Evolutionary conservation across 768 basidiomycete species (phyloP), one percentile per base, ranked within the genome.

Genomic region (Pholiota microspora): DNA sequence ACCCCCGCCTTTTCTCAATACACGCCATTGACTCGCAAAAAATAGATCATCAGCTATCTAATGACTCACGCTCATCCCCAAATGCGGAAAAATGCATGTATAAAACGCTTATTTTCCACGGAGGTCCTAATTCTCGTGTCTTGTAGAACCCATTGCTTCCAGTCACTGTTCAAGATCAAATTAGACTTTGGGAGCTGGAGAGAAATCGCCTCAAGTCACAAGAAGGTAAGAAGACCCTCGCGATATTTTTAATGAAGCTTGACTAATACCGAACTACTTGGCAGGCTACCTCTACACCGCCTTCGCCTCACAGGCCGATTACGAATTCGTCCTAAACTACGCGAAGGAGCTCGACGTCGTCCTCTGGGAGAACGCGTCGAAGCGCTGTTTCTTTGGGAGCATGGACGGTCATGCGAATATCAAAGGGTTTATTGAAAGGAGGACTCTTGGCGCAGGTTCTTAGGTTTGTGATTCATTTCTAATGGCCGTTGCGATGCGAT

Each of bases 121-220:
- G 18, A 13, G 24, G 24, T 46, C 12, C 53, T 54, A 45, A 54
- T 45, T 10, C n/a, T 29, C 27, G 31, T 53, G 12, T 24, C 25
- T 32, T 53, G 24, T 66, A 95, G 92, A 92, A 92, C 66, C 95
- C 95, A 7, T 75, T 98, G 12, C 77, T 99, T 21, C 96, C 97
- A 25, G 94, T 97, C 40, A 98, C 97, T 0, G 96, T 99, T 0
- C 94, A 97, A 66, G 96, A 99, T 72, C 96, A 98, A 71, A 91
- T 99, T 57, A 86, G 96, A 54, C 77, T 98, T 15, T 99, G 97
- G 94, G 95, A 99, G 71, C 78, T 95, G 40, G 97, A 98, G 74
- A 83, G 89, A 70, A 94, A 97, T 68, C 83, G 97, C 50, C 76
- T 98, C 8, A 88, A 90, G 64, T 87, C 90, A 36, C 78, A 86